Base-by-base conservation (phyloP, 306 rosid species). In the Glycine soja region DNA sequence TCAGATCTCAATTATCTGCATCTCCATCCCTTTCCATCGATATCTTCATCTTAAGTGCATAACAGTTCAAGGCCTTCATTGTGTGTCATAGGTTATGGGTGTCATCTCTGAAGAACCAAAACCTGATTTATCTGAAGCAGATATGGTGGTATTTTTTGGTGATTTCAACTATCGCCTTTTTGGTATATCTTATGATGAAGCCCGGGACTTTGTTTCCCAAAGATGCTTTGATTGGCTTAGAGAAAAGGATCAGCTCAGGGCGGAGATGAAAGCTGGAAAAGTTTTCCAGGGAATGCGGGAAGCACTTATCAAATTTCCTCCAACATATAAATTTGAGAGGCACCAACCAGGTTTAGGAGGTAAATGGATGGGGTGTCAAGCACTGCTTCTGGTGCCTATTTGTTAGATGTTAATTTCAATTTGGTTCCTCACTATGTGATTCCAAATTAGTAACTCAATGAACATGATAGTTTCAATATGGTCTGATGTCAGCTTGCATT, bases 211-310 rank as follows among this genome's bases (percentile, higher is more conserved):
- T 56, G 99, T 96, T 89, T 96, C 98, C 54, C 99, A 96, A 89
- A 93, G 99, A 85, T 90, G 99, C 93, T 96, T 96, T 79, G 98
- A 96, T 78, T 96, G 99, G 99, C 99, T 96, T 43, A 93, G 99
- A 85, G 99, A 92, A 88, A 96, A 93, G 88, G 98, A 96, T 86
- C 99, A 96, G 83, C 99, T 96, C 65, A 89, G 99, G 84, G 98
- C 89, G 8, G 99, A 96, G 91, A 96, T 96, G 97, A 89, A 92
- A 86, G 85, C 86, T 70, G 99, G 98, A n/a, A 96, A 86, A 88
- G 97, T 93, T 88, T 96, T 96, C 81, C 99, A 92, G 83, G 99
- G 99, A 87, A 96, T 96, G 99, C 92, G 97, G 42, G 98, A 96
- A 87, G 99, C 94, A 43, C 81, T 96, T 77, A 93, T 92, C 58